These are phyloP conservation scores for Dentiscutata heterogama DNA, from an alignment of 371 early-diverging fungal species.

Conservation along the genomic window DNA sequence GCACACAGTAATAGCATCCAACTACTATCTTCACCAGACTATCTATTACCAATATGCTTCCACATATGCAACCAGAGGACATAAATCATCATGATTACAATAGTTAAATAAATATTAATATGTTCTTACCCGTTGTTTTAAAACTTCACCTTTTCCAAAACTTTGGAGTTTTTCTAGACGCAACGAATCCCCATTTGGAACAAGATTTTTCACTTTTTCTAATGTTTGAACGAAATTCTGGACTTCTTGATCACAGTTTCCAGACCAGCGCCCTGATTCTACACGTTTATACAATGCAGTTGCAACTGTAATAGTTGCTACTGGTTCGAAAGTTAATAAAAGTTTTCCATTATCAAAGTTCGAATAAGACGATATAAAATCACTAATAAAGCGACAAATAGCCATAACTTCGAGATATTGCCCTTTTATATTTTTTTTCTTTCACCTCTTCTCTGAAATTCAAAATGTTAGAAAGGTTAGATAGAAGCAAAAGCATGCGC, in stretches of 20 bases:
- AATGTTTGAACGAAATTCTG: slow-evolving; percentile 11
- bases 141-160: neutral
- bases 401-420: too few relatives aligned
- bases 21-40: slow-evolving; percentile 10
- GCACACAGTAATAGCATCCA: neutral
- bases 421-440: too few relatives aligned
- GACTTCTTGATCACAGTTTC: neutral
- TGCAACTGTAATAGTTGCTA: neutral
- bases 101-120: neutral
- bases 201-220: neutral
- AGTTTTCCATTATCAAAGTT: too few relatives aligned
- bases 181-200: neutral
- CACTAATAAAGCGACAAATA: too few relatives aligned
- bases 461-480: too few relatives aligned
- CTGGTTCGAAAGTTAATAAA: too few relatives aligned
- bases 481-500: too few relatives aligned
- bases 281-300: neutral
- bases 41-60: neutral
- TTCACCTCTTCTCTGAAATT: too few relatives aligned
- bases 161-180: neutral
- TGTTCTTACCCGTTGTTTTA: neutral
- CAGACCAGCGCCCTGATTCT: neutral
- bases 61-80: neutral
- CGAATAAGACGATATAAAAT: too few relatives aligned
- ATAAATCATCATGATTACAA: neutral